Conservation (phyloP, 208 protist species). For the Crithidia expoeki region DNA sequence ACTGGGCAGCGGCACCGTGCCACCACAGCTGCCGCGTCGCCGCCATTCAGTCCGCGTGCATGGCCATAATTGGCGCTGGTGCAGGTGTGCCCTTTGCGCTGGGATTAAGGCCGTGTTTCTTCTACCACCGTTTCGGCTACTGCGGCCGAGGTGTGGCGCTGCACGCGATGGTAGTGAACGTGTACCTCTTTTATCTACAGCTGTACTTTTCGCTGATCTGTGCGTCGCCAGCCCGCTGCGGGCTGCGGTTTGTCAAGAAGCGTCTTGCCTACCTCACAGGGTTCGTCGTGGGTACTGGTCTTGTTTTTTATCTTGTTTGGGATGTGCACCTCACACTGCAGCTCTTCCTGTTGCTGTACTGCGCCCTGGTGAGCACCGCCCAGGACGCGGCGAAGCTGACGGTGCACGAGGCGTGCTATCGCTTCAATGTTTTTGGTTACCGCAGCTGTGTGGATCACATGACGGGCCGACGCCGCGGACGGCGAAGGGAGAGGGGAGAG, state of each 20-base stretch:
- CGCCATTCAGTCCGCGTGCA: background rate
- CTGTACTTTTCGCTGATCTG: constrained; percentile 13
- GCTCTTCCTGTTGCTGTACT: constrained; percentile 14
- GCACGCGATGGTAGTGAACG: background rate
- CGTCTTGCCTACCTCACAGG: background rate
- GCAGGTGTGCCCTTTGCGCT: constrained; percentile 10
- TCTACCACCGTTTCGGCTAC: background rate
- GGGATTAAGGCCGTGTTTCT: constrained; percentile 1
- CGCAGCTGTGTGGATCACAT: constrained; percentile 18
- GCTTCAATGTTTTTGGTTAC: background rate
- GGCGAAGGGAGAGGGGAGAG: background rate
- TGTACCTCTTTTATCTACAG: constrained; percentile 18
- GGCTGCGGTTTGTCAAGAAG: constrained; percentile 4
- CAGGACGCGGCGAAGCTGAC: constrained; percentile 22
- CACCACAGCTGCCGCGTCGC: background rate
- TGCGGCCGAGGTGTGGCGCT: background rate
- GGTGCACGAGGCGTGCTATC: constrained; percentile 19
- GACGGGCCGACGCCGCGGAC: background rate
- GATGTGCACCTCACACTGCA: background rate
- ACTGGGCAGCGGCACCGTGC: constrained; percentile 7
- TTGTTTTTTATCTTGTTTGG: background rate
- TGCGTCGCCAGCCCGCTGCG: constrained; percentile 26
- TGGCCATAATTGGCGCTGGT: background rate
- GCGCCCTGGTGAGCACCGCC: constrained; percentile 4
- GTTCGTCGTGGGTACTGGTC: background rate